These are phyloP conservation scores for Phalaenopsis aphrodite DNA, from an alignment of 106 monocot species.

Conservation along the genomic window DNA sequence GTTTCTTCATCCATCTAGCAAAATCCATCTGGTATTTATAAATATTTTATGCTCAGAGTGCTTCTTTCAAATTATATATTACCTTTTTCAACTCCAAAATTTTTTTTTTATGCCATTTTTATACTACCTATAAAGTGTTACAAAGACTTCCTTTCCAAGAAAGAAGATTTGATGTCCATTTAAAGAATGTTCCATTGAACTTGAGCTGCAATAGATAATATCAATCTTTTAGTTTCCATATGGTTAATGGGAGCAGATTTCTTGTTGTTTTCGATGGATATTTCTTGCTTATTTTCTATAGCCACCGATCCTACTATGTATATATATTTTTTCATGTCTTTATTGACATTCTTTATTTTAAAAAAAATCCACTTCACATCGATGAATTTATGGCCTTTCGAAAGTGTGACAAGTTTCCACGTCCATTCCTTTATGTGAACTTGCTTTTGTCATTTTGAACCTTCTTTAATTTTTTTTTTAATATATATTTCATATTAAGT, in stretches of 20 bases:
- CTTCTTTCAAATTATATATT: background rate
- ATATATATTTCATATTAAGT: background rate
- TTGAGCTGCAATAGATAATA: conserved; percentile 5
- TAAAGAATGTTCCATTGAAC: background rate
- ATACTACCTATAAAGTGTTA: background rate
- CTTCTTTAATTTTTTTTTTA: conserved; percentile 1
- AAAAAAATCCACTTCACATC: background rate
- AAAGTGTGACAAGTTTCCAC: background rate
- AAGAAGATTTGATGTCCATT: background rate
- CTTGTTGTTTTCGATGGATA: background rate
- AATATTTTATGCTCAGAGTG: background rate
- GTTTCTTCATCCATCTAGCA: too few relatives aligned
- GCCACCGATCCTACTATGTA: background rate
- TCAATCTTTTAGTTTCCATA: background rate
- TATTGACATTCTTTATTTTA: background rate
- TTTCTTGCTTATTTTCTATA: background rate
- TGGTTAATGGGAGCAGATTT: background rate
- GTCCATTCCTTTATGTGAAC: background rate
- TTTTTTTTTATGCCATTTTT: background rate
- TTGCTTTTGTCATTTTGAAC: background rate
- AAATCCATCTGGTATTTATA: background rate
- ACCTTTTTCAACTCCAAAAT: background rate
- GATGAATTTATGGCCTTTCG: background rate
- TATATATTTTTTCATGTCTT: background rate
- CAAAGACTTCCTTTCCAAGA: background rate